Evolutionary conservation across 352 stramenopile species (phyloP), one percentile per base, ranked within the genome.

Genomic region (Phytophthora uliginosa): DNA sequence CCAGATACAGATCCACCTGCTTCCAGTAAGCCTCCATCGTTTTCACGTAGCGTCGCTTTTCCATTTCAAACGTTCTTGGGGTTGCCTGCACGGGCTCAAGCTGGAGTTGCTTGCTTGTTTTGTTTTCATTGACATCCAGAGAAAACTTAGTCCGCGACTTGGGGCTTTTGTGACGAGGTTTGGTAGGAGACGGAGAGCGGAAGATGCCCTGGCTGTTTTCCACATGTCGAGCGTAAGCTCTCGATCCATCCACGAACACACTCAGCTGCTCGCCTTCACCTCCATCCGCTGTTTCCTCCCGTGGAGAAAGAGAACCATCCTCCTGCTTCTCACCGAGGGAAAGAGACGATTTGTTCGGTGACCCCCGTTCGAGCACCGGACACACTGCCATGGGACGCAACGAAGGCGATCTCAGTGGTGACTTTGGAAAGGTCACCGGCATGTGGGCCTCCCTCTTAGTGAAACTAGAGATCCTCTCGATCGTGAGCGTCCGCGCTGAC

Each of bases 11-110:
- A 18, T 94, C 87, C n/a, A 98, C 90, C 20, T 94, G 82, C 8
- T 79, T 77, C 82, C 88, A 96, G 72, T 95, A 98, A 0, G 83
- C 85, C n/a, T 93, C 81, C 77, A 97, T 92, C 0, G 89, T 94
- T 54, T 76, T 85, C 53, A 96, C 70, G 55, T 95, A 94, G 3
- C 80, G 74, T 63, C 85, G 83, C 57, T 92, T 93, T 63, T 96
- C 89, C 20, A 88, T 65, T 45, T 96, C 88, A 71, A 94, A 93
- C n/a, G 82, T 94, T 1, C 83, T 78, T 17, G 85, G 78, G 1
- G 85, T 90, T 1, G 85, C 66, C 50, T 93, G 81, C 1, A 91
- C 45, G 15, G 84, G 83, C 4, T 94, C 76, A 9, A 93, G 62
- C 69, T 81, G 63, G 24, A 80, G 42, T 2, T 36, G 47, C 75